phyloP scores from a whole-genome alignment of 2,329 filamentous ascomycete species.

The Diaporthe vexans region DNA sequence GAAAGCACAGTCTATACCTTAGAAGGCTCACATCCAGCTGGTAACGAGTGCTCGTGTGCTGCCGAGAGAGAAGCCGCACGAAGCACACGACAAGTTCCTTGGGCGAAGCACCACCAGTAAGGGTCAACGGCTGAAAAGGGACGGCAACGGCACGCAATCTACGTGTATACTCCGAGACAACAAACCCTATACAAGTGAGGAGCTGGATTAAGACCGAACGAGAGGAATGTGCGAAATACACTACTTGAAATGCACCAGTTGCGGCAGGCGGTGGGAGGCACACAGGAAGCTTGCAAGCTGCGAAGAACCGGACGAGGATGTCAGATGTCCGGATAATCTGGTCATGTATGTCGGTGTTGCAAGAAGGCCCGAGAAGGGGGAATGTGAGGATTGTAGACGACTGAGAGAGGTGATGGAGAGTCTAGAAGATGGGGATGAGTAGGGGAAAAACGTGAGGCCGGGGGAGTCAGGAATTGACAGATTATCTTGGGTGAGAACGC shows the following conservation, averaged over 20 bases:
- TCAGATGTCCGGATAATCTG: constrained; percentile 51
- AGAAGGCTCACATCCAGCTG: not conserved
- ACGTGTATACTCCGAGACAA: not conserved
- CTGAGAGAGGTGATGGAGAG: constrained; percentile 49
- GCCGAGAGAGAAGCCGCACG: not conserved
- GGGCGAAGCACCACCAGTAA: not conserved
- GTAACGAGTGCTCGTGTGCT: not conserved
- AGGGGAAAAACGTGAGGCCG: not conserved
- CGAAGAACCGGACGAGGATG: constrained; percentile 50
- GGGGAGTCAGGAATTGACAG: not conserved
- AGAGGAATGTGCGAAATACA: constrained; percentile 55
- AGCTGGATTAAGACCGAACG: not conserved
- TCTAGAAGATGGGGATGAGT: constrained; percentile 44
- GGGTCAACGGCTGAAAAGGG: not conserved
- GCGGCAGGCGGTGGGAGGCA: constrained; percentile 51
- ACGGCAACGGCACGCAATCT: too few relatives aligned
- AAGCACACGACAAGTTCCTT: too few relatives aligned
- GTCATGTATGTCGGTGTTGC: constrained; percentile 55
- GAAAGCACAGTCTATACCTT: not conserved
- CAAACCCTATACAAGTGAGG: too few relatives aligned
- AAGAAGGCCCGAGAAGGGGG: constrained; percentile 49
- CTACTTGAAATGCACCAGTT: constrained; percentile 50
- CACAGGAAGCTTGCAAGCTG: constrained; percentile 55
- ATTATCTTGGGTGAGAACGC: not conserved
- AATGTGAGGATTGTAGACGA: constrained; percentile 51